Conservation (phyloP, 2,329 filamentous ascomycete genomes). For the Penicillium digitatum region DNA sequence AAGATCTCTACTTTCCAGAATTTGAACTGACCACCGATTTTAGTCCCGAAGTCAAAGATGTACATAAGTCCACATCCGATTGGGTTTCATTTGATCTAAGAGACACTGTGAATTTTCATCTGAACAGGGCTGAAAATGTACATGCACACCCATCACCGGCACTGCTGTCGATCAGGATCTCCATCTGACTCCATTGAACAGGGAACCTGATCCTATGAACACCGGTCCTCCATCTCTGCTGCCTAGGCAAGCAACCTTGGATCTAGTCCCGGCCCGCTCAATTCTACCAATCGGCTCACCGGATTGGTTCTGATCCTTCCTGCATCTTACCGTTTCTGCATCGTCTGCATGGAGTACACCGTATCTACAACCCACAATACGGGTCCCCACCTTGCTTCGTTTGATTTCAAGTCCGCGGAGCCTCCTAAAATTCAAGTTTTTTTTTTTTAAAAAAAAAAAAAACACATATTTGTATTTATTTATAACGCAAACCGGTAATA, state of each 20-base stretch:
- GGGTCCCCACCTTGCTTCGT: not conserved
- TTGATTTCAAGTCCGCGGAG: slow-evolving; percentile 7
- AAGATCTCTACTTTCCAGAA: slow-evolving; percentile 1
- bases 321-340: slow-evolving; percentile 12
- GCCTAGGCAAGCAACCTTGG: slow-evolving; percentile 4
- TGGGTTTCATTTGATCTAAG: too few relatives aligned
- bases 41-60: too few relatives aligned
- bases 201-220: too few relatives aligned
- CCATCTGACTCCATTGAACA: too few relatives aligned
- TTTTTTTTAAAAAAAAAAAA: too few relatives aligned
- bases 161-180: slow-evolving; percentile 20
- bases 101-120: not conserved
- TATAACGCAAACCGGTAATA: not conserved
- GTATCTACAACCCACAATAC: not conserved
- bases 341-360: not conserved
- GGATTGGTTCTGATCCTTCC: slow-evolving; percentile 5
- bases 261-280: not conserved
- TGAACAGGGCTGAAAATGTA: slow-evolving; percentile 20
- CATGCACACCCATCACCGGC: slow-evolving; percentile 22
- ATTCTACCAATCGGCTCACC: slow-evolving; percentile 7
- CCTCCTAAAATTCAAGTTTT: too few relatives aligned
- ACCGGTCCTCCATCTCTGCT: too few relatives aligned
- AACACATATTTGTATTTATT: too few relatives aligned
- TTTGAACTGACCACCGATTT: not conserved
- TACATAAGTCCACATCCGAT: too few relatives aligned